Base-by-base conservation (phyloP, 2,329 filamentous ascomycete genomes). In the Botryotinia globosa region DNA sequence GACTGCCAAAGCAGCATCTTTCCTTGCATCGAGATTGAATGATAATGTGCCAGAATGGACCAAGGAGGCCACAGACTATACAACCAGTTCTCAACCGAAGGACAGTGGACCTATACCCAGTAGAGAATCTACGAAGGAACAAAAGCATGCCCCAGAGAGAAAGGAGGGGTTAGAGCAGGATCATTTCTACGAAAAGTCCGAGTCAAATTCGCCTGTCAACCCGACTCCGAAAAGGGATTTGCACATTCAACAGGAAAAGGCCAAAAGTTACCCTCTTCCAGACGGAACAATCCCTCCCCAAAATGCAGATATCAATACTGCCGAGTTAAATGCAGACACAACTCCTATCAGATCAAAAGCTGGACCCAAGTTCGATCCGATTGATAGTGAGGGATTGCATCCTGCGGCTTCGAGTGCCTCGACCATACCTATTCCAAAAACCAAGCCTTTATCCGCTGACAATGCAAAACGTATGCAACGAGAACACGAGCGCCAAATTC, bases 1-100 rank as follows among this genome's bases (percentile, higher is more conserved):
- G 68, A 90, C 89, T 29, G 85, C 86, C 54, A 85, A 87, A 76
- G 89, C 90, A 59, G 89, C 89, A 32, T 85, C 87, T 51, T 86
- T 87, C 69, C 83, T 91, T 69, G 86, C 86, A 22, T 85, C 85
- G 74, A 84, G 88, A 68, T 85, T 91, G 78, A 86, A 87, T 76
- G 88, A 89, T 77, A 76, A 69, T 72, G 72, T 76, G 54, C 78
- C 77, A n/a, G 65, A 75, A 73, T 80, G 78, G 78, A 74, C 77
- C 18, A 74, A 75, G 32, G 77, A 80, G 48, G 74, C 70, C 42
- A 62, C 39, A 32, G 75, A 73, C 10, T 70, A 67, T 48, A 63
- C 63, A 39, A 34, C 48, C 29, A 73, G 76, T 44, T 65, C 73
- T 29, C 66, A 66, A 66, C 75, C 80, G 71, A 77, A 74, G 32